Percentiles rank a stretch among this genome's conserved stretches.
These are phyloP conservation scores for Conringia planisiliqua DNA, from an alignment of 345 rosid species.

Conservation along the genomic window DNA sequence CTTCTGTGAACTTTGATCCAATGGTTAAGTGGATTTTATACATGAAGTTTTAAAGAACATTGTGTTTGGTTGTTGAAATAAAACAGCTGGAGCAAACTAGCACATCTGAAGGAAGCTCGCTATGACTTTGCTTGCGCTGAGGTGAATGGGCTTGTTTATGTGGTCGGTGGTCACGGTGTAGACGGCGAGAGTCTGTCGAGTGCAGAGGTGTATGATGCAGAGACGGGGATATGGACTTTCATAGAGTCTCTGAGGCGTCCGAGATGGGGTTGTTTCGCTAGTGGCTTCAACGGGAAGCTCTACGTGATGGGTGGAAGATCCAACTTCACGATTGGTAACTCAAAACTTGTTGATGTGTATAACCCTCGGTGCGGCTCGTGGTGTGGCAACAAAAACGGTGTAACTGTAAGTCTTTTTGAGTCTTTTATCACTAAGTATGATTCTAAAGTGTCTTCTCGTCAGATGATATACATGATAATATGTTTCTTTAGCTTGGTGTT, in stretches of 20 bases:
- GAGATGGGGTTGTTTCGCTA: constrained; percentile 85
- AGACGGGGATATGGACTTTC: constrained; percentile 52
- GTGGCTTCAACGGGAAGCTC: constrained; percentile 69
- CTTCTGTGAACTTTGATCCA: not conserved
- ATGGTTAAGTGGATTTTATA: not conserved
- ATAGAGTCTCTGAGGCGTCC: constrained; percentile 80
- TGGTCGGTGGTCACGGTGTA: constrained; percentile 71
- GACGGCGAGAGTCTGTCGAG: constrained; percentile 72
- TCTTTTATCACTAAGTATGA: constrained; percentile 1
- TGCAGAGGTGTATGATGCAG: constrained; percentile 77
- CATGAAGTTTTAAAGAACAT: not conserved
- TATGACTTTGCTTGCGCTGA: constrained; percentile 89
- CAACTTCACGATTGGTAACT: constrained; percentile 84
- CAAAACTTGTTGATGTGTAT: constrained; percentile 72
- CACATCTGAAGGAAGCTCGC: constrained; percentile 70
- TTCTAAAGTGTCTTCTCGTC: not conserved
- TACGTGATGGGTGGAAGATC: constrained; percentile 97
- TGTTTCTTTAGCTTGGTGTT: constrained; percentile 5
- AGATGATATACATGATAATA: not conserved
- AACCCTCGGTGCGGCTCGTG: constrained; percentile 58
- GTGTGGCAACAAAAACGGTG: constrained; percentile 80
- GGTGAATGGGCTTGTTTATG: constrained; percentile 77
- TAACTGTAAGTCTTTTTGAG: constrained; percentile 40
- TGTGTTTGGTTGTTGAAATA: not conserved
- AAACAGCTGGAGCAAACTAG: constrained; percentile 81